phyloP scores from a whole-genome alignment of 768 basidiomycete genomes.

The Asterophora parasitica region DNA sequence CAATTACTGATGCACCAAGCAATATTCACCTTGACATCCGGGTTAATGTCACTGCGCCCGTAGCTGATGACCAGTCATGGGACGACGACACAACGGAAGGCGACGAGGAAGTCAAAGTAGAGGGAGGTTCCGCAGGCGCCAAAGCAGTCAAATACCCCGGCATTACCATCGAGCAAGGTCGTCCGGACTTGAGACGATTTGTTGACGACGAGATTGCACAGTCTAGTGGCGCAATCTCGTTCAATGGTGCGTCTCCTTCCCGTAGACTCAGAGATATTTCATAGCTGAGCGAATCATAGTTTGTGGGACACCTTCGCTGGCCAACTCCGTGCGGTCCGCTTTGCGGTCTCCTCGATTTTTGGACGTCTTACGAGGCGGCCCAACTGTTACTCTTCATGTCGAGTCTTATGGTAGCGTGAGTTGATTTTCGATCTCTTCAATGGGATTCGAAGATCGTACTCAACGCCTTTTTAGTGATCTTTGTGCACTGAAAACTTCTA shows the following conservation, averaged over 20 bases:
- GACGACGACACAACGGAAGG: conserved; percentile 8
- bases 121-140: background rate
- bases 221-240: conserved; percentile 36
- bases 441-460: too few relatives aligned
- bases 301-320: conserved; percentile 42
- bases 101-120: conserved; percentile 10
- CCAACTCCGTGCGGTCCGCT: conserved; percentile 32
- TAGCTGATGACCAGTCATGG: conserved; percentile 1
- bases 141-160: conserved; percentile 2
- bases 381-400: conserved; percentile 40
- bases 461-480: too few relatives aligned
- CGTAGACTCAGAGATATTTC: too few relatives aligned
- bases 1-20: conserved; percentile 4
- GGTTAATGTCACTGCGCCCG: conserved; percentile 16
- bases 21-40: conserved; percentile 14
- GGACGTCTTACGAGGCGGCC: conserved; percentile 39
- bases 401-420: conserved; percentile 35
- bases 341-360: conserved; percentile 32
- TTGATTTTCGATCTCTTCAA: too few relatives aligned
- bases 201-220: conserved; percentile 32
- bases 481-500: too few relatives aligned
- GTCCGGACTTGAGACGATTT: conserved; percentile 38
- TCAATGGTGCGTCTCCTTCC: conserved; percentile 36
- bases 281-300: conserved; percentile 25
- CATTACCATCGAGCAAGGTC: conserved; percentile 28